These are phyloP conservation scores for Exophiala aquamarina DNA, from an alignment of 2,329 filamentous ascomycete species.

Conservation along the genomic window DNA sequence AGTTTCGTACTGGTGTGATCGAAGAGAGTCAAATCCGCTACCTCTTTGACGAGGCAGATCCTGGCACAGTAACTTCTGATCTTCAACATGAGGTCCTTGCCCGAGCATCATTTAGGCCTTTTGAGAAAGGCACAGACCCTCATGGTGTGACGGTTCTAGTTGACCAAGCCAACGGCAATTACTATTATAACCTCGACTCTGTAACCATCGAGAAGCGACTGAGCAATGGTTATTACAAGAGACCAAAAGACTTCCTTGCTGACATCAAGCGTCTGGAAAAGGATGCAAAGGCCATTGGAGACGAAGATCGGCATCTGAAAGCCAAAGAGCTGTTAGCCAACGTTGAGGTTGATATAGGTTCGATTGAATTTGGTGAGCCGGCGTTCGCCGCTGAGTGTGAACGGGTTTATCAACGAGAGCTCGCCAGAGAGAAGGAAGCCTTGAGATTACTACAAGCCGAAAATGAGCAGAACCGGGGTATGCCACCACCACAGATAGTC, in stretches of 20 bases:
- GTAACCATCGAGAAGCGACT: slow-evolving; percentile 93
- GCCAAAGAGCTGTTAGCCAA: slow-evolving; percentile 91
- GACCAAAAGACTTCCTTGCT: slow-evolving; percentile 82
- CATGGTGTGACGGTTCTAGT: slow-evolving; percentile 74
- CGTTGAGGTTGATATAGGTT: slow-evolving; percentile 87
- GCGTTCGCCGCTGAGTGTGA: slow-evolving; percentile 72
- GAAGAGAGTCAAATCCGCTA: slow-evolving; percentile 74
- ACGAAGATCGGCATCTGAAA: slow-evolving; percentile 78
- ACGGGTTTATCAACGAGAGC: slow-evolving; percentile 71
- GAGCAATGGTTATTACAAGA: slow-evolving; percentile 93
- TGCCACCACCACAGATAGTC: slow-evolving; percentile 49
- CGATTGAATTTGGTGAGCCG: slow-evolving; percentile 67
- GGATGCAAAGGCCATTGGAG: slow-evolving; percentile 79
- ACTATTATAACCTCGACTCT: slow-evolving; percentile 93
- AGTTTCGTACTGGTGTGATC: slow-evolving; percentile 80
- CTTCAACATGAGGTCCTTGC: slow-evolving; percentile 55
- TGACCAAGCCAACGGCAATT: slow-evolving; percentile 75
- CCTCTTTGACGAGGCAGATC: slow-evolving; percentile 79
- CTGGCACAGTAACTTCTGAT: slow-evolving; percentile 62
- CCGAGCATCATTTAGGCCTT: slow-evolving; percentile 67
- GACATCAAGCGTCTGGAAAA: slow-evolving; percentile 84
- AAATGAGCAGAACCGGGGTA: slow-evolving; percentile 40
- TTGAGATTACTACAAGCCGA: slow-evolving; percentile 57
- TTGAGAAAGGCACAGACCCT: slow-evolving; percentile 74
- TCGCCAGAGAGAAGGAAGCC: slow-evolving; percentile 65